phyloP scores from a whole-genome alignment of 2,329 filamentous ascomycete species.

The Phyllosticta paracitricarpa region DNA sequence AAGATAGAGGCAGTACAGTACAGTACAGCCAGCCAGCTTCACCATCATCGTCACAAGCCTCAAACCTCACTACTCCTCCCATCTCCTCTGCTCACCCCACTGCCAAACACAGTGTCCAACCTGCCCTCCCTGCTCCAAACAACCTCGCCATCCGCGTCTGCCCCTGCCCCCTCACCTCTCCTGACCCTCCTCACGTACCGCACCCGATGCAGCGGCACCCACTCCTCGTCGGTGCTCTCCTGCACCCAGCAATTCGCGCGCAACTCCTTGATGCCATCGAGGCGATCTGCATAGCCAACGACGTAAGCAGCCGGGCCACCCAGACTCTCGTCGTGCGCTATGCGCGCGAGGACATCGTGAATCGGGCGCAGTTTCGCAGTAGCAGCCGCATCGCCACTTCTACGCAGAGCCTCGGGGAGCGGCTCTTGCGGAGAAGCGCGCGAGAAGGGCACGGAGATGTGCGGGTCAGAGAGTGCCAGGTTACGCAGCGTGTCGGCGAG shows the following conservation, averaged over 20 bases:
- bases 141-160: slow-evolving; percentile 17
- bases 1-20: no score
- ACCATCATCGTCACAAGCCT: background rate
- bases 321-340: slow-evolving; percentile 30
- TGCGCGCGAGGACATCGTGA: slow-evolving; percentile 31
- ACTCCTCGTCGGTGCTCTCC: slow-evolving; percentile 40
- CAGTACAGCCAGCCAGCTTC: background rate
- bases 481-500: background rate
- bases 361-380: slow-evolving; percentile 11
- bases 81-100: slow-evolving; percentile 15
- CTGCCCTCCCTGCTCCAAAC: slow-evolving; percentile 36
- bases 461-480: background rate
- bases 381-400: background rate
- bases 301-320: slow-evolving; percentile 26
- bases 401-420: background rate
- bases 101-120: slow-evolving; percentile 33
- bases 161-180: background rate
- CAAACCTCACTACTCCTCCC: background rate
- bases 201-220: slow-evolving; percentile 41
- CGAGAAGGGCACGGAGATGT: background rate
- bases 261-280: slow-evolving; percentile 35
- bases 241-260: slow-evolving; percentile 35
- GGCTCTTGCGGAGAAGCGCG: background rate
- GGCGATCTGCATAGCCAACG: slow-evolving; percentile 40
- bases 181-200: slow-evolving; percentile 1